phyloP scores from a whole-genome alignment of 768 basidiomycete genomes.

The Phylloporus sp. region DNA sequence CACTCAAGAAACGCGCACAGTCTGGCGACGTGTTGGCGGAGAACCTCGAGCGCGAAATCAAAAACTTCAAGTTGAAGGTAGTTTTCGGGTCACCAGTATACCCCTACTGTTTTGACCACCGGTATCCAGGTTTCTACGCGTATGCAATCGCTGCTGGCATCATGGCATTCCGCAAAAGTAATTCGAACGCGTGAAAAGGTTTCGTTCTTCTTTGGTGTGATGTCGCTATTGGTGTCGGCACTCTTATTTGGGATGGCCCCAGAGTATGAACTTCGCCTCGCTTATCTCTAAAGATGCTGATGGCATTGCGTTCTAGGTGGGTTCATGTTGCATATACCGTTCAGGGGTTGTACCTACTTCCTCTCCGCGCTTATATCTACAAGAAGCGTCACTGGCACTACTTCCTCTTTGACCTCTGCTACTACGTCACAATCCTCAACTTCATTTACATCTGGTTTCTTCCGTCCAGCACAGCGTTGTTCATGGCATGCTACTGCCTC shows the following conservation, averaged over 20 bases:
- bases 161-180: slow-evolving; percentile 92
- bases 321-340: slow-evolving; percentile 83
- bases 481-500: slow-evolving; percentile 89
- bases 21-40: slow-evolving; percentile 63
- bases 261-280: slow-evolving; percentile 46
- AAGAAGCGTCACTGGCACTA: slow-evolving; percentile 94
- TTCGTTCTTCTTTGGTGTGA: slow-evolving; percentile 92
- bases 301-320: slow-evolving; percentile 51
- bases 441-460: slow-evolving; percentile 90
- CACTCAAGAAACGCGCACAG: slow-evolving; percentile 55
- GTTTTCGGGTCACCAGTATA: not conserved
- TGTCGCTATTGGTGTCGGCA: slow-evolving; percentile 79
- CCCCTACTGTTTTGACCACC: not conserved
- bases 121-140: slow-evolving; percentile 64
- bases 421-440: slow-evolving; percentile 89
- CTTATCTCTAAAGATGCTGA: slow-evolving; percentile 2
- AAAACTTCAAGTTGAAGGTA: slow-evolving; percentile 83
- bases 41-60: slow-evolving; percentile 82
- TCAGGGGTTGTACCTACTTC: slow-evolving; percentile 73
- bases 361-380: slow-evolving; percentile 78
- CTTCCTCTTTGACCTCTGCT: slow-evolving; percentile 90
- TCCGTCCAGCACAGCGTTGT: slow-evolving; percentile 70
- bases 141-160: slow-evolving; percentile 67
- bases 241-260: slow-evolving; percentile 86
- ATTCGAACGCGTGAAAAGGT: slow-evolving; percentile 78